Evolutionary conservation across 495 filamentous ascomycete species (phyloP).

Genomic region (Pyrenula massariospora): DNA sequence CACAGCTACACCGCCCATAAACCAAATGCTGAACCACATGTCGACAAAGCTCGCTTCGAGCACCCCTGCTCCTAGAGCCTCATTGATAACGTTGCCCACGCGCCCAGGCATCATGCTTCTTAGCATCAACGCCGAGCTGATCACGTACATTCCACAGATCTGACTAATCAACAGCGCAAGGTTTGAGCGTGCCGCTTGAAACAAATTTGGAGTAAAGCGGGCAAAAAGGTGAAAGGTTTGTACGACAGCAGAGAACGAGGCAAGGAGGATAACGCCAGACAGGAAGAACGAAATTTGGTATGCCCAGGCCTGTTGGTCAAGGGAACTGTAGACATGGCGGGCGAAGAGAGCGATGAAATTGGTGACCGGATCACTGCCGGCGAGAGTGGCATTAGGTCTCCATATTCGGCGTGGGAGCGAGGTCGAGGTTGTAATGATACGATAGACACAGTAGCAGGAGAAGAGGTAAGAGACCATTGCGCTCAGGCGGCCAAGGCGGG

Average conservation of each 20-base stretch:
- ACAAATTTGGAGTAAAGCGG: constrained; percentile 53
- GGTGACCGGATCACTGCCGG: constrained; percentile 64
- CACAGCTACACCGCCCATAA: constrained; percentile 46
- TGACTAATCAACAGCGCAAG: constrained; percentile 63
- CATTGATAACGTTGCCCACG: constrained; percentile 57
- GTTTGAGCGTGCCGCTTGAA: constrained; percentile 50
- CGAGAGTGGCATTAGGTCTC: constrained; percentile 34
- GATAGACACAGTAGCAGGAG: constrained; percentile 65
- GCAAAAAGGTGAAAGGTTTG: constrained; percentile 67
- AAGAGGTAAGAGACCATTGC: constrained; percentile 48
- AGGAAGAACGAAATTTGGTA: constrained; percentile 68
- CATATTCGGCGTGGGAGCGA: constrained; percentile 15
- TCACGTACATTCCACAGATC: constrained; percentile 69
- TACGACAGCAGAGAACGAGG: constrained; percentile 61
- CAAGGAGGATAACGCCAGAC: constrained; percentile 64
- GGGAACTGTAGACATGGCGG: constrained; percentile 13
- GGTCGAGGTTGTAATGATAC: constrained; percentile 49
- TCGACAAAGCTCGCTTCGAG: constrained; percentile 64
- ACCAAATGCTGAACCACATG: constrained; percentile 80
- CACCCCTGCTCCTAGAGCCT: constrained; percentile 55
- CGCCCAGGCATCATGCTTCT: constrained; percentile 60
- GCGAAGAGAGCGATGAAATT: constrained; percentile 34
- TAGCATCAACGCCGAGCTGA: constrained; percentile 60
- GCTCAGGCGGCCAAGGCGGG: constrained; percentile 46
- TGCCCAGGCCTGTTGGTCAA: constrained; percentile 52